Percentiles rank a stretch among this genome's conserved stretches.
Evolutionary conservation across 2,329 filamentous ascomycete species (phyloP).

Genomic region (Calonectria leucothoes): DNA sequence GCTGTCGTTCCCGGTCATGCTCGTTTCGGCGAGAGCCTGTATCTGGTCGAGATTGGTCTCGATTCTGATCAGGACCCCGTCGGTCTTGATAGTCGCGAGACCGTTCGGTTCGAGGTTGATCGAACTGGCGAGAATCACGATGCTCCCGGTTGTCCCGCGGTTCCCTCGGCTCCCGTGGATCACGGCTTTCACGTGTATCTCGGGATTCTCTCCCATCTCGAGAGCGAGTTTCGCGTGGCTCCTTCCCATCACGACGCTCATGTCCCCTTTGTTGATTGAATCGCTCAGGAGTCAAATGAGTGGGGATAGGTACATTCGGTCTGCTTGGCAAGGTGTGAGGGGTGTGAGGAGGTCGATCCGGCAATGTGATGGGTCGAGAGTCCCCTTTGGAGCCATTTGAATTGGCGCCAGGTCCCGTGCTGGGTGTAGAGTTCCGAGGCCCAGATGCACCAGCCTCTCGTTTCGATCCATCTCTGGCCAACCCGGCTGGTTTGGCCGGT

Average conservation of each 20-base stretch:
- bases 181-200: conserved; percentile 42
- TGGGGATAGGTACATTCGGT: conserved; percentile 67
- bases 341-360: conserved; percentile 50
- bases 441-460: conserved; percentile 37
- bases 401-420: conserved; percentile 25
- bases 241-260: conserved; percentile 54
- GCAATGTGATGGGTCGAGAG: conserved; percentile 49
- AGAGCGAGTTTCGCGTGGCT: conserved; percentile 48
- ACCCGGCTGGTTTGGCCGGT: conserved; percentile 45
- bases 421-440: conserved; percentile 42
- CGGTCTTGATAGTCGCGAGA: conserved; percentile 59
- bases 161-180: conserved; percentile 51
- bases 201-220: conserved; percentile 47
- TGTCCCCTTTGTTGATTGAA: conserved; percentile 55
- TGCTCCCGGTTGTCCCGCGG: conserved; percentile 53
- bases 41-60: conserved; percentile 42
- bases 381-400: conserved; percentile 41
- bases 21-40: conserved; percentile 52
- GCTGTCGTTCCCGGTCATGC: conserved; percentile 56
- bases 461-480: conserved; percentile 42
- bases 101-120: conserved; percentile 54
- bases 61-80: conserved; percentile 51
- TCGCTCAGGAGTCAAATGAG: conserved; percentile 59
- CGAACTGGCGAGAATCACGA: conserved; percentile 51
- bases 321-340: conserved; percentile 63